Evolutionary conservation across 305 asterid species (phyloP).

Genomic region (Nicotiana rustica): DNA sequence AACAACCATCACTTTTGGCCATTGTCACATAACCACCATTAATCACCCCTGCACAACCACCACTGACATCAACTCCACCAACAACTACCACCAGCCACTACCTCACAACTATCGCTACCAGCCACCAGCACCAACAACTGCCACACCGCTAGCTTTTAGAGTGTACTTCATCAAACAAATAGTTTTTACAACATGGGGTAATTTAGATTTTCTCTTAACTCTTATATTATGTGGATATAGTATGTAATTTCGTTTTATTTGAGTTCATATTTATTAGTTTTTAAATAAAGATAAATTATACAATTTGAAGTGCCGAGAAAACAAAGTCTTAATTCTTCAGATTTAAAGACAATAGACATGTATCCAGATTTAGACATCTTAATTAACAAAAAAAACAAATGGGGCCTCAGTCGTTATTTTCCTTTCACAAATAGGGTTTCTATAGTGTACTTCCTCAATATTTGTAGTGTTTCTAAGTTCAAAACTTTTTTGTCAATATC

Average conservation of each 20-base stretch:
- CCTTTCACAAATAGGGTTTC: slow-evolving; percentile 8
- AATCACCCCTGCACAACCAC: not conserved
- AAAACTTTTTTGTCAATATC: slow-evolving; percentile 28
- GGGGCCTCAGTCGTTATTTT: not conserved
- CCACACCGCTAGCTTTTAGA: not conserved
- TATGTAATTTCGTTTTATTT: not conserved
- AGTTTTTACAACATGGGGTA: not conserved
- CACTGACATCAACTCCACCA: not conserved
- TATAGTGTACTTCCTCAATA: slow-evolving; percentile 11
- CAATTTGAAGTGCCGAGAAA: not conserved
- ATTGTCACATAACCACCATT: not conserved
- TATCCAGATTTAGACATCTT: not conserved
- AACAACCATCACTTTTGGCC: not conserved
- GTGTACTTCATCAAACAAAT: slow-evolving; percentile 17
- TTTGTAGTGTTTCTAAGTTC: not conserved
- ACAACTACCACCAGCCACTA: slow-evolving; percentile 1
- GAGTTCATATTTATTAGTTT: not conserved
- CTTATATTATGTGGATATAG: slow-evolving; percentile 4
- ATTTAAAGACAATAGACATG: not conserved
- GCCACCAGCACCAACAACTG: not conserved
- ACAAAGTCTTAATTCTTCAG: slow-evolving; percentile 14
- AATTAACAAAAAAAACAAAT: not conserved
- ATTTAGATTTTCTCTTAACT: slow-evolving; percentile 26
- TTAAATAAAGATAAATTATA: not conserved
- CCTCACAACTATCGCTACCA: slow-evolving; percentile 3